Conservation (phyloP, 2,329 filamentous ascomycete species). For the Arthrobotrys iridis region DNA sequence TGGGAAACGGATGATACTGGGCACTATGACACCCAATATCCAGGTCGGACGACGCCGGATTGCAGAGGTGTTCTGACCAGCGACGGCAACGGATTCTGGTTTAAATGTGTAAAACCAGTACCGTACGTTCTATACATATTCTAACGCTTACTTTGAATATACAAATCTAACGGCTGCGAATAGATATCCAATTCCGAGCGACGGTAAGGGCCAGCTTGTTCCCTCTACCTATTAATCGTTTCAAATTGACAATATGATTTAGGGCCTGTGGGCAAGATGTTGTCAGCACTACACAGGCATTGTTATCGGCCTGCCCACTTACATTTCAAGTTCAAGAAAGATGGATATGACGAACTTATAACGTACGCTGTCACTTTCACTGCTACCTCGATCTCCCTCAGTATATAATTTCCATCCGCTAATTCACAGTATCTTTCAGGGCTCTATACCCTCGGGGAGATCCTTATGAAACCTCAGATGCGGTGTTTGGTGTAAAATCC, state of each 20-base stretch:
- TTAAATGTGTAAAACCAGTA: constrained; percentile 83
- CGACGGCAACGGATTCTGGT: constrained; percentile 82
- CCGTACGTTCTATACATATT: constrained; percentile 70
- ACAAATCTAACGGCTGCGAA: background rate
- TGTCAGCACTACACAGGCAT: constrained; percentile 75
- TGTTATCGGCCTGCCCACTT: constrained; percentile 80
- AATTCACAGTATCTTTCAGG: background rate
- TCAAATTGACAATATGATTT: background rate
- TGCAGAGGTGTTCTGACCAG: constrained; percentile 76
- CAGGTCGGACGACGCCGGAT: constrained; percentile 72
- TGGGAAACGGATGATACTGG: constrained; percentile 87
- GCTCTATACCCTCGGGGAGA: constrained; percentile 81
- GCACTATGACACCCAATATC: constrained; percentile 82
- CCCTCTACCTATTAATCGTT: background rate
- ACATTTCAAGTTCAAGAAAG: constrained; percentile 89
- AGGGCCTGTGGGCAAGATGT: constrained; percentile 75
- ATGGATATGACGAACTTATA: constrained; percentile 80
- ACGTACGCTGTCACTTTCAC: constrained; percentile 70
- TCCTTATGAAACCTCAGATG: constrained; percentile 83
- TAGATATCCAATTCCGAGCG: constrained; percentile 48
- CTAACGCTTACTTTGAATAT: constrained; percentile 81
- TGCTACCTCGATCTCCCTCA: constrained; percentile 1
- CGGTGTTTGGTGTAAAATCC: constrained; percentile 87
- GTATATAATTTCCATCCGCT: background rate
- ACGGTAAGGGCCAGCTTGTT: constrained; percentile 5